These are phyloP conservation scores for Hymenoscyphus albidus DNA, from an alignment of 2,329 filamentous ascomycete species.

Conservation along the genomic window DNA sequence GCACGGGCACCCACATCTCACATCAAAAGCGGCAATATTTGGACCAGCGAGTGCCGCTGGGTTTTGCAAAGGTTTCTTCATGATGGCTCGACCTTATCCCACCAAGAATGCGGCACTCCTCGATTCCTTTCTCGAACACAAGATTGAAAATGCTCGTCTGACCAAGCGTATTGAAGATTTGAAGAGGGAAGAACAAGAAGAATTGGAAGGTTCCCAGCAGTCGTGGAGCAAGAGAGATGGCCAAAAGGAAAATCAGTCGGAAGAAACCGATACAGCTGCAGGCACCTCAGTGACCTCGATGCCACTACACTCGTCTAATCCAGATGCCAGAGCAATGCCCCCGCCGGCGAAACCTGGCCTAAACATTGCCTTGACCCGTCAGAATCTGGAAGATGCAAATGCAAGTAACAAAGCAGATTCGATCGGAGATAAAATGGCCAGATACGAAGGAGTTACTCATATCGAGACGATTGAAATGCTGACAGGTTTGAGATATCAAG, in stretches of 20 bases:
- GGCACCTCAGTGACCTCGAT: conserved; percentile 32
- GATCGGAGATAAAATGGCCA: conserved; percentile 78
- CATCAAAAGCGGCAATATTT: conserved; percentile 60
- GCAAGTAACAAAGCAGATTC: conserved; percentile 67
- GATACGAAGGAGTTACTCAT: conserved; percentile 72
- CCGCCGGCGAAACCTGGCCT: conserved; percentile 62
- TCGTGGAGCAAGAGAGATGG: conserved; percentile 57
- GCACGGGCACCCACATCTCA: conserved; percentile 88
- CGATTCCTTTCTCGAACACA: conserved; percentile 93
- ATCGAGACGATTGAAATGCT: conserved; percentile 90
- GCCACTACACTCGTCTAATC: conserved; percentile 35
- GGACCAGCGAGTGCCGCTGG: conserved; percentile 61
- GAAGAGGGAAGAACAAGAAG: conserved; percentile 79
- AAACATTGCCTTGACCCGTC: conserved; percentile 69
- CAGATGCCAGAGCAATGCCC: conserved; percentile 54
- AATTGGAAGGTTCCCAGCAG: conserved; percentile 62
- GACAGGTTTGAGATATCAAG: conserved; percentile 80
- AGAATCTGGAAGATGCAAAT: conserved; percentile 72
- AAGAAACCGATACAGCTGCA: conserved; percentile 38
- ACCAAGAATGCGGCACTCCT: conserved; percentile 81
- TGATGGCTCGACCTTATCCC: conserved; percentile 87
- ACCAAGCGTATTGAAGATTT: conserved; percentile 80
- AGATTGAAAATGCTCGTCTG: conserved; percentile 90
- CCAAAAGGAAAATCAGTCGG: conserved; percentile 47
- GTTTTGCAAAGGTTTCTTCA: conserved; percentile 85